Evolutionary conservation across 2,329 filamentous ascomycete species (phyloP), one percentile per base, ranked within the genome.

Genomic region (Arthrobotrys pseudoclavata): DNA sequence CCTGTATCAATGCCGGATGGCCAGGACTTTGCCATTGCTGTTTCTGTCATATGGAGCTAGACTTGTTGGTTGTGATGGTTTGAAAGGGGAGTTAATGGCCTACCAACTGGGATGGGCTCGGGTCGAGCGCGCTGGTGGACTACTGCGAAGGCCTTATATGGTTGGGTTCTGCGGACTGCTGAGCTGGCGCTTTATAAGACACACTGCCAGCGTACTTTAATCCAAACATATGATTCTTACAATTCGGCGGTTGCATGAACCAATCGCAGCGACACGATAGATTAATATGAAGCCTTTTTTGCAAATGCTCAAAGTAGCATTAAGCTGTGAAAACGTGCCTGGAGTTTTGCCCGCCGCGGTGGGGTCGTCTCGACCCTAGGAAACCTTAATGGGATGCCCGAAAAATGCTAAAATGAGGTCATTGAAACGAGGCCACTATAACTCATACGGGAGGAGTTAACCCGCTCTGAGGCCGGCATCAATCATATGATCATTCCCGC

Each of bases 21-120:
- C 63, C 63, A 67, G 55, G 20, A 42, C 20, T 42, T 60, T 9
- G 20, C 31, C 31, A 60, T 60, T n/a, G 34, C 13, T 42, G 55
- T 26, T 3, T 60, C 55, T 15, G 31, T 12, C 55, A 60, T 60
- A 37, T 9, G n/a, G 6, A 9, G 5, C 31, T 42, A n/a, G 9
- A 24, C 13, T 4, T 18, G 13, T n/a, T 18, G 15, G 12, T 40
- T 40, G 13, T 2, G 24, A 31, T 2, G 2, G 15, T n/a, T n/a
- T 0, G 50, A 18, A 12, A 9, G 13, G 13, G 26, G 12, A 24
- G 12, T 3, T 13, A 13, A 37, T 9, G 34, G 34, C 10, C 12
- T 9, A 37, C 5, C 6, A 37, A 37, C 6, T 13, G 34, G 12
- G 10, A 3, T 7, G 34, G 12, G 34, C 29, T 37, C 34, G 34